Base-by-base conservation (phyloP, 495 filamentous ascomycete species). In the Durotheca rogersii region DNA sequence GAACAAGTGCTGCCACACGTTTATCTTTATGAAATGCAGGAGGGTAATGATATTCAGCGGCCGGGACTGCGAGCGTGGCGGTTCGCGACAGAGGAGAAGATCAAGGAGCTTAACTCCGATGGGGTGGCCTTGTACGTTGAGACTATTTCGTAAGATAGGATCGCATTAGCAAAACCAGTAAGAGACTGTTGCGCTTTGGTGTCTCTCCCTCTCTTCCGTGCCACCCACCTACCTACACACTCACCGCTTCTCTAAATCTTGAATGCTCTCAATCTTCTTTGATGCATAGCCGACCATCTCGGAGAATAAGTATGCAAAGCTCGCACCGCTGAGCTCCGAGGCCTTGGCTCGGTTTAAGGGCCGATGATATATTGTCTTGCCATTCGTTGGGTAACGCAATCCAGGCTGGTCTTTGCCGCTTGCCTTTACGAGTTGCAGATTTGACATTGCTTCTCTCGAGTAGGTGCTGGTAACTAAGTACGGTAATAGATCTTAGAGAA, bases 281-380 rank as follows among this genome's bases (percentile, higher is more conserved):
- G 96, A 94, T 33, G 93, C 91, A 68, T 99, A 97, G 60, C 80
- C 84, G 23, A 99, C 90, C 89, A 99, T 96, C 77, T 96, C 92
- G 30, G 81, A 84, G 60, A 99, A 99, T 15, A 99, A 75, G 64
- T 93, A 96, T 23, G 93, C 94, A 69, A 99, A 96, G 67, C 87
- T 88, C 0, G 94, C 83, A 45, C 93, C 86, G 68, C 89, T 94
- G 50, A 93, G 79, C 73, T 97, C 90, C 19, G 87, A 77, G 53
- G 85, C 88, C 62, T 86, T 86, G 62, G 81, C 88, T 42, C 93
- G 86, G 67, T 95, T 95, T 36, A 97, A 76, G 51, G 95, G 88
- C 44, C 94, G 82, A 78, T 97, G 89, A 71, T 97, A 99, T 71
- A 99, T 96, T 39, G 90, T 96, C 71, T 96, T 96, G 71, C 88